These are phyloP conservation scores for Trichosporon coremiiforme DNA, from an alignment of 1,284 basidiomycete species.

Conservation along the genomic window DNA sequence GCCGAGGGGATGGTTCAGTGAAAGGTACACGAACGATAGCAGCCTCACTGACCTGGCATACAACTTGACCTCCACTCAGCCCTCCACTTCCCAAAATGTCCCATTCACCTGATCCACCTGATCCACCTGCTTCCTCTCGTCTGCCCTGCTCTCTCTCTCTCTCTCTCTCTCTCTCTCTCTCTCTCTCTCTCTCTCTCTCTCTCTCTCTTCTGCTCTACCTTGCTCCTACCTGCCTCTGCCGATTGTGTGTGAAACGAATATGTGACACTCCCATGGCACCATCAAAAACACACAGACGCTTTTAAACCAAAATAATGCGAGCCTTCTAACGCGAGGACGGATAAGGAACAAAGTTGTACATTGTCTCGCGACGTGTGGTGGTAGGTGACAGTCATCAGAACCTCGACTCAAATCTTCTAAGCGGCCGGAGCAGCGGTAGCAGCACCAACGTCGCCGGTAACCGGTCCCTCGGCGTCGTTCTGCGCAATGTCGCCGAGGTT, in stretches of 20 bases:
- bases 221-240: not conserved
- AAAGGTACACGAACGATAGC: constrained; percentile 14
- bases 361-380: constrained; percentile 14
- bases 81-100: constrained; percentile 15
- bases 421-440: constrained; percentile 37
- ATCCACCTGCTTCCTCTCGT: not conserved
- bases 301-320: constrained; percentile 17
- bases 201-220: not conserved
- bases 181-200: no score
- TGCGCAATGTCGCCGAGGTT: constrained; percentile 57
- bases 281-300: not conserved
- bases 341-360: constrained; percentile 6
- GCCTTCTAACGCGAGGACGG: constrained; percentile 10
- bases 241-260: constrained; percentile 1
- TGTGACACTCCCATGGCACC: not conserved
- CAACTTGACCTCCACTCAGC: constrained; percentile 4
- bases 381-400: not conserved
- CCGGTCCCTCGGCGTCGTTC: constrained; percentile 53
- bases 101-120: not conserved
- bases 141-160: not conserved
- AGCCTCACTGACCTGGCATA: not conserved
- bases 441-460: constrained; percentile 50
- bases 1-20: not conserved
- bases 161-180: no score
- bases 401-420: not conserved